phyloP scores from a whole-genome alignment of 345 rosid species.

The Eucalyptus polyanthemos region DNA sequence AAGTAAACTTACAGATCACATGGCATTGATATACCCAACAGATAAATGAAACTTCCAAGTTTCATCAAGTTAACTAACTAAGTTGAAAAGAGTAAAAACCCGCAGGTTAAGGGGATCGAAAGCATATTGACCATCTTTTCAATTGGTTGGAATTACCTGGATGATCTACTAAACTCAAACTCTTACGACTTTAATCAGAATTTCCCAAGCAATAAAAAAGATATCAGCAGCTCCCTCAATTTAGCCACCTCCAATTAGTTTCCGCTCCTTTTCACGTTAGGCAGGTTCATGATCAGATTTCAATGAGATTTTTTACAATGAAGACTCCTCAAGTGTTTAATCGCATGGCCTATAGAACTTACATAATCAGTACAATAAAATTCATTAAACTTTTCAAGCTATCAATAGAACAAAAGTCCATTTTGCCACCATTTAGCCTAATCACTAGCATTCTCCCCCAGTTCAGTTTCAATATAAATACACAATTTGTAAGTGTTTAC shows the following conservation, averaged over 20 bases:
- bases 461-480: neutral
- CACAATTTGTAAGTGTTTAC: neutral
- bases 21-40: neutral
- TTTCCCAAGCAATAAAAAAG: neutral
- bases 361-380: neutral
- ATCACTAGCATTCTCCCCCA: neutral
- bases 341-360: neutral
- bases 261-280: neutral
- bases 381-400: neutral
- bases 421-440: neutral
- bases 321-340: neutral
- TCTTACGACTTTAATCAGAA: neutral
- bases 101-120: neutral
- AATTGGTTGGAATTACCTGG: neutral
- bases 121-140: neutral
- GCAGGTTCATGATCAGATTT: neutral
- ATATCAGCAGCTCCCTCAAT: neutral
- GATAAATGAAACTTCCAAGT: neutral
- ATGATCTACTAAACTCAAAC: neutral
- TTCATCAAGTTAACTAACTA: neutral
- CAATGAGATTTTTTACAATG: neutral
- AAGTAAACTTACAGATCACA: neutral
- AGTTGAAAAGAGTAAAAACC: neutral
- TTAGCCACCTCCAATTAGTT: neutral
- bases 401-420: neutral